These are phyloP conservation scores for Elsinoe necatrix DNA, from an alignment of 2,329 filamentous ascomycete species.

Conservation along the genomic window DNA sequence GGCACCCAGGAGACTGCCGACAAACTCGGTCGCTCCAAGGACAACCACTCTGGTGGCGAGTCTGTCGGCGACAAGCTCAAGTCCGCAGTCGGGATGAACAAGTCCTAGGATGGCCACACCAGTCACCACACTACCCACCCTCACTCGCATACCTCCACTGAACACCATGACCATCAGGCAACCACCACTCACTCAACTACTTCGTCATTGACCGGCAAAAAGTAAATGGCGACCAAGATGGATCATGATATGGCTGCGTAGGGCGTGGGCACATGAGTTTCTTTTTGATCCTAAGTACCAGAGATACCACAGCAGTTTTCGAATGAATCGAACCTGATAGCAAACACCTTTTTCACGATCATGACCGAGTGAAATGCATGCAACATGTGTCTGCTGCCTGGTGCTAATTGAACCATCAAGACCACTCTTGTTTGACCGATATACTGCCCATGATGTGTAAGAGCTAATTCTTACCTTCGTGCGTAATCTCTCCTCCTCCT, in stretches of 20 bases:
- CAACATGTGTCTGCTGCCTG: no score
- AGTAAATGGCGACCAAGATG: constrained; percentile 4
- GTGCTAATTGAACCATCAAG: no score
- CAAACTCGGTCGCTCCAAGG: constrained; percentile 40
- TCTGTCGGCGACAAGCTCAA: constrained; percentile 39
- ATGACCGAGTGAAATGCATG: not conserved
- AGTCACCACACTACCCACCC: constrained; percentile 22
- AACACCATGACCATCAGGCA: constrained; percentile 2
- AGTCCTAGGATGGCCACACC: constrained; percentile 25
- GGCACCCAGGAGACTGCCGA: constrained; percentile 44
- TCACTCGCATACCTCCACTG: constrained; percentile 20
- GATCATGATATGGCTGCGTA: not conserved
- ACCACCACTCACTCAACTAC: not conserved
- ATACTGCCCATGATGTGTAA: no score
- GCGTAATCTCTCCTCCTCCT: not conserved
- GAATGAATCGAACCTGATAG: not conserved
- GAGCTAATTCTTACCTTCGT: no score
- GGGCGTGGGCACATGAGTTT: not conserved
- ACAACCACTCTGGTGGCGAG: constrained; percentile 34
- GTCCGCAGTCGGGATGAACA: constrained; percentile 38
- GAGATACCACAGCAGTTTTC: constrained; percentile 11
- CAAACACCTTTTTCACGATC: not conserved
- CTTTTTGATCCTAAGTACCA: constrained; percentile 4
- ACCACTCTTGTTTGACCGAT: no score
- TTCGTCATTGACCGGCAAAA: constrained; percentile 4